Percentiles rank a stretch among this genome's conserved stretches.
These are phyloP conservation scores for Cordyceps farinosa DNA, from an alignment of 2,329 filamentous ascomycete species.

Conservation along the genomic window DNA sequence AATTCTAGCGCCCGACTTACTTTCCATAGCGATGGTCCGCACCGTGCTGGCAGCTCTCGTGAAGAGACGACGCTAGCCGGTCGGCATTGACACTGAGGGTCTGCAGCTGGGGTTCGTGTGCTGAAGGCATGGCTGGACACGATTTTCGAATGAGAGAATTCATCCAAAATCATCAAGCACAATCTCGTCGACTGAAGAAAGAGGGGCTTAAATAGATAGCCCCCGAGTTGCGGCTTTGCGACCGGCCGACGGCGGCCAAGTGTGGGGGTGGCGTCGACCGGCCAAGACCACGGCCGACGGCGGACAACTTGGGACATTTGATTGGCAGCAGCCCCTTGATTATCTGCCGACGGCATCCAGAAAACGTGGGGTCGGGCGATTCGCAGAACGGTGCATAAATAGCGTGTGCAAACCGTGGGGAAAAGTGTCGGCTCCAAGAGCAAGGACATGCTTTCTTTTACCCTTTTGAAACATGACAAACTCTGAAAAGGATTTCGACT, in stretches of 20 bases:
- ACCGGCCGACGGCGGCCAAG: constrained; percentile 4
- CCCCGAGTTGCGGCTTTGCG: neutral
- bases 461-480: neutral
- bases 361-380: constrained; percentile 15
- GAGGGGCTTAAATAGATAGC: neutral
- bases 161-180: neutral
- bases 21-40: constrained; percentile 28
- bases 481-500: constrained; percentile 11
- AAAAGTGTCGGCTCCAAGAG: neutral
- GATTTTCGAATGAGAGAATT: neutral
- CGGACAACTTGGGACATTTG: neutral
- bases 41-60: constrained; percentile 32
- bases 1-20: constrained; percentile 23
- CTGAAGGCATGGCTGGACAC: neutral
- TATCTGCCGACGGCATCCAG: constrained; percentile 14
- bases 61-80: constrained; percentile 30
- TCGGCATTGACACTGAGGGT: constrained; percentile 22
- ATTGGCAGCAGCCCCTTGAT: neutral
- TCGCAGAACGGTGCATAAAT: constrained; percentile 4
- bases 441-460: neutral
- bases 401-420: neutral
- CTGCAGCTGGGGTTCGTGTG: neutral
- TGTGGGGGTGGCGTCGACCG: constrained; percentile 27
- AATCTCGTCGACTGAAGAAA: neutral
- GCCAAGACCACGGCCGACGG: constrained; percentile 31